phyloP scores from a whole-genome alignment of 1,139 yeast genomes.

The Geotrichum armillariae region DNA sequence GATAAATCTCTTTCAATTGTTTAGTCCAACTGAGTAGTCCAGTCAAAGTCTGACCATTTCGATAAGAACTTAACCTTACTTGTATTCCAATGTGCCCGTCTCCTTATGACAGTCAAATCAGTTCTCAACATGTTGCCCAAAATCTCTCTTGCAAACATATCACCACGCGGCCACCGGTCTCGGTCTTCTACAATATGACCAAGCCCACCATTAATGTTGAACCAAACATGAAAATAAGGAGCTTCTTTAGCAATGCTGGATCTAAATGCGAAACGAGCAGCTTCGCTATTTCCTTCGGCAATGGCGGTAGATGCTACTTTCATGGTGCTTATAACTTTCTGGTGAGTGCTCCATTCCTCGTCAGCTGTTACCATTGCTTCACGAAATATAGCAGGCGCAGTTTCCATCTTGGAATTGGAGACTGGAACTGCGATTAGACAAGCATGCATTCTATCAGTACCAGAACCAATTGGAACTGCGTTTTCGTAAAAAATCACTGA shows the following conservation, averaged over 20 bases:
- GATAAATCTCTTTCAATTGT: too few species aligned
- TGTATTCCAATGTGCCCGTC: slow-evolving; percentile 37
- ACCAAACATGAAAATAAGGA: slow-evolving; percentile 54
- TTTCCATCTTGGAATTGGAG: slow-evolving; percentile 30
- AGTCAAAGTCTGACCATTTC: slow-evolving; percentile 37
- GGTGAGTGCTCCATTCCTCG: slow-evolving; percentile 46
- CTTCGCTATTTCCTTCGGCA: slow-evolving; percentile 23
- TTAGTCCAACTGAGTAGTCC: slow-evolving; percentile 35
- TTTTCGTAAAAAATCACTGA: slow-evolving; percentile 49
- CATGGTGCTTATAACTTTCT: slow-evolving; percentile 42
- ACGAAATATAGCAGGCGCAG: slow-evolving; percentile 45
- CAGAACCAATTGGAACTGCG: slow-evolving; percentile 32
- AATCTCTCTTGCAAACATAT: slow-evolving; percentile 47
- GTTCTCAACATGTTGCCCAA: slow-evolving; percentile 46
- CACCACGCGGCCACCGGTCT: slow-evolving; percentile 47
- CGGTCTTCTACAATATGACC: slow-evolving; percentile 52
- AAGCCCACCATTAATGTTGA: slow-evolving; percentile 47
- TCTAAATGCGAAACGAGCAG: slow-evolving; percentile 37
- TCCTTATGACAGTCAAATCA: slow-evolving; percentile 39
- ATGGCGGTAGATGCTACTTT: slow-evolving; percentile 32
- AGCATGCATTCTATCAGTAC: slow-evolving; percentile 41
- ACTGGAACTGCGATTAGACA: slow-evolving; percentile 48
- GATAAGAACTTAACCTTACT: slow-evolving; percentile 25
- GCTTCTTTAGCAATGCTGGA: slow-evolving; percentile 48
- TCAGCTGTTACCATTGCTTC: slow-evolving; percentile 44